phyloP scores from a whole-genome alignment of 2,329 filamentous ascomycete species.

The Fusarium tuaranense region DNA sequence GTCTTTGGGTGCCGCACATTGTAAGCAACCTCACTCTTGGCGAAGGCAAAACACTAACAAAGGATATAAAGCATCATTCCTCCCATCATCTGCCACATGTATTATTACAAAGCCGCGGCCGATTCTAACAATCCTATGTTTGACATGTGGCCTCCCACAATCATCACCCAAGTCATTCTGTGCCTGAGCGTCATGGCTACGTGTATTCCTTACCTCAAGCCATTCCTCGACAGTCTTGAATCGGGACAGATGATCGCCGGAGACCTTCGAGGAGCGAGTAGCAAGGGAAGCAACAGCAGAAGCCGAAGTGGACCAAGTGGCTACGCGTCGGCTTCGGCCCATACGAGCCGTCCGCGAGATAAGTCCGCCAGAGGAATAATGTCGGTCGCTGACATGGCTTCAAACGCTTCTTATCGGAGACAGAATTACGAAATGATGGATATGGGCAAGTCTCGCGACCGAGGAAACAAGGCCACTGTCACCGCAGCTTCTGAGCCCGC shows the following conservation, averaged over 20 bases:
- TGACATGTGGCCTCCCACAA: conserved; percentile 29
- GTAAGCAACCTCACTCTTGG: not conserved
- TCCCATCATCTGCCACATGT: conserved; percentile 34
- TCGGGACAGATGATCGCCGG: conserved; percentile 37
- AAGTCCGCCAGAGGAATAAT: conserved; percentile 1
- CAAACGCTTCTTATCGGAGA: conserved; percentile 22
- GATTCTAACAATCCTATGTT: conserved; percentile 28
- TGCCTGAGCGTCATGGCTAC: conserved; percentile 37
- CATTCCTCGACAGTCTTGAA: conserved; percentile 37
- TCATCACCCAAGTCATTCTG: conserved; percentile 34
- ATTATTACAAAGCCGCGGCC: conserved; percentile 24
- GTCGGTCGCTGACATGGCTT: conserved; percentile 12
- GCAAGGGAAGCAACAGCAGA: conserved; percentile 25
- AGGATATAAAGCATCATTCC: conserved; percentile 28
- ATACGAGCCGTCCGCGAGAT: not conserved
- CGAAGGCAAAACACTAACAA: not conserved
- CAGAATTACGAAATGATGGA: conserved; percentile 36
- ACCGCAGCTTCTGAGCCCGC: conserved; percentile 10
- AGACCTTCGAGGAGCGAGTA: conserved; percentile 21
- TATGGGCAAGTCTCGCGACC: conserved; percentile 14
- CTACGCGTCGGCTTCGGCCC: conserved; percentile 2
- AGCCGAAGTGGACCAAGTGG: conserved; percentile 18
- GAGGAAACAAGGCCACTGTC: conserved; percentile 9
- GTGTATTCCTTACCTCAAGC: conserved; percentile 39
- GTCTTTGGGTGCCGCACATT: conserved; percentile 26